Base-by-base conservation (phyloP, 176 grass and related monocot genomes). In the Themeda triandra region DNA sequence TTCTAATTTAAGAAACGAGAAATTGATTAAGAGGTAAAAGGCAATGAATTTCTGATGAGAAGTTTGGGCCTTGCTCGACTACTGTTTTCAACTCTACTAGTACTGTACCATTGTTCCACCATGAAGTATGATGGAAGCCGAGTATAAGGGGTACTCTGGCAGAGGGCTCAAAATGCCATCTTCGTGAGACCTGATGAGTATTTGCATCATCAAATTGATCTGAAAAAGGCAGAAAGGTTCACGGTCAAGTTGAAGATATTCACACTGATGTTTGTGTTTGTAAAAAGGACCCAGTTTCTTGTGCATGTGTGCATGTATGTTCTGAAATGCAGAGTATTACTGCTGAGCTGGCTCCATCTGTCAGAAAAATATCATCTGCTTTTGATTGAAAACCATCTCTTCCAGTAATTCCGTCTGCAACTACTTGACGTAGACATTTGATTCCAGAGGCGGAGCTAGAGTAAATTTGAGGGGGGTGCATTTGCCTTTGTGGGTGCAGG, bases 81-180 rank as follows among this genome's bases (percentile, higher is more conserved):
- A 7, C n/a, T 73, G 39, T 88, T 49, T 14, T 60, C 7, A 29
- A 72, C 69, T 63, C 29, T 48, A 59, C 49, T 62, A 46, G 44
- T 0, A 80, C 28, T 73, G 32, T 94, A 94, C 94, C 83, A 90
- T 90, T 39, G 87, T 91, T 66, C 94, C 94, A 67, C 94, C 94
- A 64, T 94, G 92, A 82, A 97, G 94, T 36, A 84, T 53, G 60
- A 97, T 94, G 33, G 89, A 86, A 21, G 80, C 92, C 8, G 94
- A 92, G 77, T 97, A 97, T 36, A 97, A 80, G 0, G 94, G 92
- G 73, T 94, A 94, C 39, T 97, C 91, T 39, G 92, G 94, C 19
- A 94, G 80, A 42, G 94, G 92, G 62, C 94, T 90, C 75, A 97
- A 53, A 87, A 97, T 89, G 28, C 72, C 92, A 37, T 97, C 94